These are phyloP conservation scores for Pseudogymnoascus sp. DNA, from an alignment of 2,329 filamentous ascomycete species.

Conservation along the genomic window DNA sequence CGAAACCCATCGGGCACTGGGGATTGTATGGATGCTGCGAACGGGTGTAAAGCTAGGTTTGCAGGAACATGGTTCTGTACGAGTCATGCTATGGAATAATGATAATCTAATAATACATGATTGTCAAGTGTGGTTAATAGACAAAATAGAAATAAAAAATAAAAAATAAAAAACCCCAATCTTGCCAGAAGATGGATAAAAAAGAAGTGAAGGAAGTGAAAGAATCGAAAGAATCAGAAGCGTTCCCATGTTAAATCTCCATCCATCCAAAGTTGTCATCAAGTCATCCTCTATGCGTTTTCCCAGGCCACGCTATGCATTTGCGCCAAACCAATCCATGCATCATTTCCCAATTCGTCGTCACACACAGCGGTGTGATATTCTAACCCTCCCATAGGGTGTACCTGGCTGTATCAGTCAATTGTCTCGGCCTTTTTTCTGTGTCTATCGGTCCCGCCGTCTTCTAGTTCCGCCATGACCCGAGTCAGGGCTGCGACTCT, in stretches of 20 bases:
- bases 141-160: constrained; percentile 14
- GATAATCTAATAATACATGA: constrained; percentile 6
- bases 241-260: neutral
- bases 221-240: neutral
- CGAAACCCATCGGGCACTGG: neutral
- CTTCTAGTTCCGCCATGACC: constrained; percentile 1
- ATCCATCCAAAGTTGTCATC: neutral
- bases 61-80: neutral
- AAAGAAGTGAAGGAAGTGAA: neutral
- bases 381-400: neutral
- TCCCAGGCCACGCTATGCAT: neutral
- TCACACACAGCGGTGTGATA: neutral
- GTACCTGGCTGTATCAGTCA: neutral
- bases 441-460: constrained; percentile 1
- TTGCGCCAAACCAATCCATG: neutral
- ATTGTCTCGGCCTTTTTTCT: neutral
- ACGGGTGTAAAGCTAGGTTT: neutral
- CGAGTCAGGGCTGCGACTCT: neutral
- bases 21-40: neutral
- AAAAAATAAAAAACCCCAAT: constrained; percentile 12
- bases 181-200: constrained; percentile 18
- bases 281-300: constrained; percentile 1
- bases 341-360: neutral
- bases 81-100: constrained; percentile 1
- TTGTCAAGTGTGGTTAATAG: constrained; percentile 15